phyloP scores from a whole-genome alignment of 2,329 filamentous ascomycete genomes.

The Pestalotiopsis sp. region DNA sequence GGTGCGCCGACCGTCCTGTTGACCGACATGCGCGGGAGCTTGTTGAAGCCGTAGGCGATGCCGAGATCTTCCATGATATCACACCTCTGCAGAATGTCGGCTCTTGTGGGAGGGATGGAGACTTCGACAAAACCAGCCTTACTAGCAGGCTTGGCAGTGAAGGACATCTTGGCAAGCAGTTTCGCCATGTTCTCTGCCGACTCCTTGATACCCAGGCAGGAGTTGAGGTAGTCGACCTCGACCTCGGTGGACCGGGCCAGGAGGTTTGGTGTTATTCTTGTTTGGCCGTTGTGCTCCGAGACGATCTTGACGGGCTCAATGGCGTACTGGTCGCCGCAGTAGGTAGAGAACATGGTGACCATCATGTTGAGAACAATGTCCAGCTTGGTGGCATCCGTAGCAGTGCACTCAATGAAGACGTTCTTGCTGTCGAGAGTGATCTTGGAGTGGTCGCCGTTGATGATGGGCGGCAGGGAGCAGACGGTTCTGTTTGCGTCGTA shows the following conservation, averaged over 20 bases:
- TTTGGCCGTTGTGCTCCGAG: slow-evolving; percentile 86
- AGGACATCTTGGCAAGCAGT: slow-evolving; percentile 87
- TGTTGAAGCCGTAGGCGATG: slow-evolving; percentile 97
- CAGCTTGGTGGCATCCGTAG: slow-evolving; percentile 92
- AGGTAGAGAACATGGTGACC: slow-evolving; percentile 95
- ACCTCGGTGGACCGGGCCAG: slow-evolving; percentile 76
- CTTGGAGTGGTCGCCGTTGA: slow-evolving; percentile 92
- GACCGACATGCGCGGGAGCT: slow-evolving; percentile 83
- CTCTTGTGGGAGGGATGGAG: slow-evolving; percentile 82
- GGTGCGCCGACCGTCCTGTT: slow-evolving; percentile 87
- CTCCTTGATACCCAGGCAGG: slow-evolving; percentile 82
- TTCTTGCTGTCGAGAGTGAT: slow-evolving; percentile 91
- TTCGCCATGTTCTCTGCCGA: slow-evolving; percentile 75
- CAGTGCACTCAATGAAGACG: slow-evolving; percentile 96
- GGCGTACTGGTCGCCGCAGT: slow-evolving; percentile 86
- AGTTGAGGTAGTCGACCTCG: slow-evolving; percentile 91
- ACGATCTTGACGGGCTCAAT: slow-evolving; percentile 92
- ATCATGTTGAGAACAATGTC: slow-evolving; percentile 96
- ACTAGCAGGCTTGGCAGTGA: slow-evolving; percentile 74
- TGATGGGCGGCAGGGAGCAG: slow-evolving; percentile 80
- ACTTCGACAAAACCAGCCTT: slow-evolving; percentile 76
- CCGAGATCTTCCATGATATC: slow-evolving; percentile 99
- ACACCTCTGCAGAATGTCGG: slow-evolving; percentile 93
- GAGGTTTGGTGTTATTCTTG: slow-evolving; percentile 79
- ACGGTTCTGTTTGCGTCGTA: slow-evolving; percentile 86